phyloP scores from a whole-genome alignment of 2,329 filamentous ascomycete species.

The Talaromyces rugulosus region DNA sequence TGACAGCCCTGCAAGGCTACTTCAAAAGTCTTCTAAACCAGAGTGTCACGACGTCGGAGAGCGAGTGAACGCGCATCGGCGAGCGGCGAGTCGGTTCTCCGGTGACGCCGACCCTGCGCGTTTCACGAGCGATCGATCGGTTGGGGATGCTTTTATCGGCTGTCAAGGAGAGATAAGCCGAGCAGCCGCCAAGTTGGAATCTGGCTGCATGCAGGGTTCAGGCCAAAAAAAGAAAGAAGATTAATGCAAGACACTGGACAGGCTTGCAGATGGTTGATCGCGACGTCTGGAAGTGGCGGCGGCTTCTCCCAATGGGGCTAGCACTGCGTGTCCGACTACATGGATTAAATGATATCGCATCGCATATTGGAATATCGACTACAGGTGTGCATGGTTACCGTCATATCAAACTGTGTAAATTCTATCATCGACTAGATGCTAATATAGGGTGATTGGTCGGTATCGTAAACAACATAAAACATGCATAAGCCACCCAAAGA shows the following conservation, averaged over 20 bases:
- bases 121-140: background rate
- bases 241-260: background rate
- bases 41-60: background rate
- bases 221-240: background rate
- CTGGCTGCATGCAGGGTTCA: background rate
- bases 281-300: background rate
- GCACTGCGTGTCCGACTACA: background rate
- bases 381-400: too few species aligned
- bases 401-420: background rate
- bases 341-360: too few species aligned
- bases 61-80: background rate
- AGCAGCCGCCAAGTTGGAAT: background rate
- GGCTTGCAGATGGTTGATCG: background rate
- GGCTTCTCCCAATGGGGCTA: background rate
- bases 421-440: background rate
- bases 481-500: background rate
- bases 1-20: background rate
- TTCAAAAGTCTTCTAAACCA: background rate
- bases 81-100: slow-evolving; percentile 6
- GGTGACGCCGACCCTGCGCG: slow-evolving; percentile 1
- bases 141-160: background rate
- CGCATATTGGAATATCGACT: too few species aligned
- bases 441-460: background rate
- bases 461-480: background rate
- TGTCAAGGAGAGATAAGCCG: background rate